Base-by-base conservation (phyloP, 768 basidiomycete genomes). In the Boletellus sp. region DNA sequence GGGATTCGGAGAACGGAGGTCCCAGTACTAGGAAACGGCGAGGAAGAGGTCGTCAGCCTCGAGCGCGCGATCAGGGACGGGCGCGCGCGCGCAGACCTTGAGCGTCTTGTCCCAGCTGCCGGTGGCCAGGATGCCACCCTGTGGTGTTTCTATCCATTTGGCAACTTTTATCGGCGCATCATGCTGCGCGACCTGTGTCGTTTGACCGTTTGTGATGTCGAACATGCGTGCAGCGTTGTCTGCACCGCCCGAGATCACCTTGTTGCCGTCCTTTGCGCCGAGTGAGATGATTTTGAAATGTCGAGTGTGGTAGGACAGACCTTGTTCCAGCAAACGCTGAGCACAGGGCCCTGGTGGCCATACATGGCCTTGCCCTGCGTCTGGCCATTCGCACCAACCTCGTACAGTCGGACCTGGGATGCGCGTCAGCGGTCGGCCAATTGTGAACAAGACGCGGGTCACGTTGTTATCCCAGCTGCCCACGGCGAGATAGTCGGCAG, bases 31-130 rank as follows among this genome's bases (percentile, higher is more conserved):
- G 35, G 19, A 13, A 24, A 35, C 6, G 31, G n/a, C 28, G 41
- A 39, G 40, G 31, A n/a, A 28, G 23, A n/a, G n/a, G n/a, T n/a
- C n/a, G n/a, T 45, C 41, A 53, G 42, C 28, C 12, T 5, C 36
- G 8, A 15, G 24, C 23, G 48, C 24, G 33, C 39, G 40, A 36
- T 26, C 23, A 41, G 35, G 8, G 31, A 22, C n/a, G 44, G 28
- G 28, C 51, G 43, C 38, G 10, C 7, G 17, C 17, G 41, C 1
- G 55, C 52, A 3, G 56, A 94, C 94, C 78, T 94, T 95, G 64
- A 98, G 70, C 2, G 91, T 95, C 72, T 95, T 95, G 69, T 99
- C 95, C 96, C 96, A 99, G 46, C 92, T 93, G 10, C 94, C 96
- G 1, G 95, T 97, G 12, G 85, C 90, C 17, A 94, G 74, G 54